Conservation (phyloP, 2,329 filamentous ascomycete species). For the Tolypocladium guangdongense region DNA sequence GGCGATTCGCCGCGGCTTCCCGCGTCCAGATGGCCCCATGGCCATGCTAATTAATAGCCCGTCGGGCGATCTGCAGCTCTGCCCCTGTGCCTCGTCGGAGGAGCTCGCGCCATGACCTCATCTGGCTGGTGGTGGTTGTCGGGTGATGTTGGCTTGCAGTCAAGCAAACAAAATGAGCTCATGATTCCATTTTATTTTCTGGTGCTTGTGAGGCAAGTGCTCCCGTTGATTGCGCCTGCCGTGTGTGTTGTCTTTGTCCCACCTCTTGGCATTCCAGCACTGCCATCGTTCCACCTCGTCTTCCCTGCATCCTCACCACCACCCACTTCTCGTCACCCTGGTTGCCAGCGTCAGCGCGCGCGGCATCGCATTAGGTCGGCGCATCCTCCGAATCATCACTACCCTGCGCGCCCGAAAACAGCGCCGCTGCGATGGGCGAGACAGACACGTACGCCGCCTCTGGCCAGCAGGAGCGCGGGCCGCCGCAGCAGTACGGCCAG, state of each 20-base stretch:
- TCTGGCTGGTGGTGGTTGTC: too few species aligned
- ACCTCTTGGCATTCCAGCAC: not conserved
- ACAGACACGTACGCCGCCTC: slow-evolving; percentile 20
- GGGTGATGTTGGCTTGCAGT: too few species aligned
- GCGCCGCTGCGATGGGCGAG: slow-evolving; percentile 22
- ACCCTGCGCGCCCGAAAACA: not conserved
- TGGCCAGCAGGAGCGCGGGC: slow-evolving; percentile 8
- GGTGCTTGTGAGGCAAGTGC: too few species aligned
- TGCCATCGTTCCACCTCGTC: not conserved
- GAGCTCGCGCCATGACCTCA: too few species aligned
- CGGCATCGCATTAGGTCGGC: not conserved
- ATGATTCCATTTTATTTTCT: not conserved
- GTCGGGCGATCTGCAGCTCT: too few species aligned
- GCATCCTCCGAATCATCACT: not conserved
- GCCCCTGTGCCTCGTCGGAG: too few species aligned
- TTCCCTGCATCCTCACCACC: not conserved
- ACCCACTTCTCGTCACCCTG: not conserved
- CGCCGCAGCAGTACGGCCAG: slow-evolving; percentile 11
- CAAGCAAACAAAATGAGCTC: not conserved
- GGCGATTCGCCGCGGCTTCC: not conserved
- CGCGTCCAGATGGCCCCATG: too few species aligned
- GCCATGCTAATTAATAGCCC: too few species aligned
- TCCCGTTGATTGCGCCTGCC: not conserved
- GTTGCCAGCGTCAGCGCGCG: not conserved
- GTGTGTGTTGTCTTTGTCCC: not conserved